Base-by-base conservation (phyloP, 306 rosid species). In the Cucurbita pepo region DNA sequence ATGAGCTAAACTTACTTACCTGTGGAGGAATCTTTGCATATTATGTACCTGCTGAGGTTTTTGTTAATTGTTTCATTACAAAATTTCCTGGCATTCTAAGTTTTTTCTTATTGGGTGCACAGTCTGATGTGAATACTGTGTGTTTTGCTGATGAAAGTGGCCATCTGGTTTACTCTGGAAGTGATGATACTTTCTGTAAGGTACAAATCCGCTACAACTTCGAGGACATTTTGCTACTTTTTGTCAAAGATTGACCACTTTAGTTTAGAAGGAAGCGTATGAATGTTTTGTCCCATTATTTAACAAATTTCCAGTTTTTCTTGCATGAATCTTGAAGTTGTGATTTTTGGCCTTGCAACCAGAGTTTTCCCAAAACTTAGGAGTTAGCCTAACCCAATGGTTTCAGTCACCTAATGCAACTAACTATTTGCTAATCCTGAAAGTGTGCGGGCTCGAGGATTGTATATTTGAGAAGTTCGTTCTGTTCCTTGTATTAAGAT, bases 61-160 rank as follows among this genome's bases (percentile, higher is more conserved):
- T 30, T 13, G 57, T 69, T 48, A 4, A 69, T 47, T 69, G 3
- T 19, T 69, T 1, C 8, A 69, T 13, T 13, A 41, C 36, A 51
- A 36, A 52, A 5, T 5, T 25, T 30, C 7, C 10, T 51, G 36
- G 16, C 44, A 19, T 38, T 65, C 19, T 36, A 54, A 75, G 59
- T 73, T 56, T 82, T 56, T 67, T 78, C 41, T 81, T 73, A 75
- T 82, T 66, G 8, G 72, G 60, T 75, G 22, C 84, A 84, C 96
- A 90, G 95, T 82, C 89, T 74, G 99, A 94, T 79, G 99, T 94
- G 75, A 94, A 94, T 77, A 87, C 97, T 19, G 95, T 94, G 67
- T 94, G 97, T 85, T 94, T 94, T 73, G 91, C 95, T 10, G 96
- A 91, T 82, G 99, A 89, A 81, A 83, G 88, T 72, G 92, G 97